Conservation (phyloP, 2,329 filamentous ascomycete genomes). For the Fusarium camptoceras region DNA sequence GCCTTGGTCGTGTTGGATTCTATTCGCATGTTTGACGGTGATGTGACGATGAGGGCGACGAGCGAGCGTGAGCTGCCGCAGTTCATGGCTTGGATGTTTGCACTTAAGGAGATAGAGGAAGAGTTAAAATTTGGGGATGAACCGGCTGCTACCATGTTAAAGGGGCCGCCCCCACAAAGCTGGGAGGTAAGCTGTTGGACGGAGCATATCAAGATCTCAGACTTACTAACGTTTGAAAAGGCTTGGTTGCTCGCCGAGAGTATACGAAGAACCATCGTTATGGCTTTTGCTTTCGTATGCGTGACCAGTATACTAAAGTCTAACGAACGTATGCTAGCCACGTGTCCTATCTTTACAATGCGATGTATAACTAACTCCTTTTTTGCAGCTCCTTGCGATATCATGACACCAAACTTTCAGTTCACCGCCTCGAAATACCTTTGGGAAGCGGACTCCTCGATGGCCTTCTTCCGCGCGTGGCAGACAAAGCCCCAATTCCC, state of each 20-base stretch:
- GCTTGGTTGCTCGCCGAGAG: conserved; percentile 59
- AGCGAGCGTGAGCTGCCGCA: conserved; percentile 55
- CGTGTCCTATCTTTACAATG: neutral
- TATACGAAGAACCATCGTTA: conserved; percentile 54
- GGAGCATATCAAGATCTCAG: neutral
- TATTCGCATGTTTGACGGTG: conserved; percentile 59
- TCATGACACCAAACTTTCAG: conserved; percentile 22
- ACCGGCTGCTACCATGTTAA: conserved; percentile 31
- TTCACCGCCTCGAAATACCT: conserved; percentile 58
- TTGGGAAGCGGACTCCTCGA: conserved; percentile 56
- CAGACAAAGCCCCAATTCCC: conserved; percentile 55
- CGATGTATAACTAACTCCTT: conserved; percentile 5
- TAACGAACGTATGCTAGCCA: conserved; percentile 46
- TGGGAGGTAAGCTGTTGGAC: conserved; percentile 54
- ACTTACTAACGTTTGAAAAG: conserved; percentile 32
- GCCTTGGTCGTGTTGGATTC: conserved; percentile 57
- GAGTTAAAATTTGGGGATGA: conserved; percentile 51
- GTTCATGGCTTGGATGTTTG: conserved; percentile 53
- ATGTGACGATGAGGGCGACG: conserved; percentile 55
- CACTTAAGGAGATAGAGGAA: conserved; percentile 49
- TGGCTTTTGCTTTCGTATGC: conserved; percentile 49
- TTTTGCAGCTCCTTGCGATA: conserved; percentile 28
- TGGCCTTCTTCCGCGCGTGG: conserved; percentile 59
- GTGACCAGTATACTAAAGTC: conserved; percentile 52
- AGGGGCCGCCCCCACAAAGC: conserved; percentile 52